Base-by-base conservation (phyloP, 2,329 filamentous ascomycete genomes). In the Clarireedia homoeocarpa region DNA sequence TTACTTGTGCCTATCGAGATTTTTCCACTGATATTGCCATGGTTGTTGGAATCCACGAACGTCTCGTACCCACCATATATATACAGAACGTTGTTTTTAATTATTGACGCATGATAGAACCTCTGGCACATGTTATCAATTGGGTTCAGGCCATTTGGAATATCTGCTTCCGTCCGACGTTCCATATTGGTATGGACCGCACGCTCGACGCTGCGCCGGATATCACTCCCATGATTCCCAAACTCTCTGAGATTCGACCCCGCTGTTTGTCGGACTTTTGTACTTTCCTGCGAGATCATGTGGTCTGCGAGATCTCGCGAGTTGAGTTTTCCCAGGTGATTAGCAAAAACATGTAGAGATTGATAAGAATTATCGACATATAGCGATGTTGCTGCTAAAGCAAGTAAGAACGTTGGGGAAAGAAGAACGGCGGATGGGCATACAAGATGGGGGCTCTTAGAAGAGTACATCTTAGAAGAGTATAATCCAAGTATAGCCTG, bases 1-100 rank as follows among this genome's bases (percentile, higher is more conserved):
- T 53, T 45, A 63, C 62, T 64, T 59, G 49, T 51, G 17, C 55
- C 58, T 12, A 60, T 54, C 27, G 44, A 53, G 36, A 55, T 20
- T 17, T 9, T 26, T 6, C 46, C 53, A 6, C 27, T 23, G 9
- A 4, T 51, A 2, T 12, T 23, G 17, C 53, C 53, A 51, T 51
- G 53, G 6, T 40, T 48, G 34, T 52, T 52, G 17, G 42, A 48
- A 7, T 42, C 49, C 20, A 53, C 42, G 14, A 56, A 56, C 17
- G 54, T 52, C 34, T 56, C 54, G 20, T 47, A 47, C 6, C 54
- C 54, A 7, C 54, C 54, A 17, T 56, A 52, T 3, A 56, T 53
- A 15, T 52, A 56, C 20, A 56, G 6, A 30, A 38, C 42, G 4
- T 56, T 44, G 15, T 56, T 53, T 26, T 56, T 56, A 15, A 56